These are phyloP conservation scores for Euphorbia pulcherrima DNA, from an alignment of 345 rosid genomes.

Conservation along the genomic window DNA sequence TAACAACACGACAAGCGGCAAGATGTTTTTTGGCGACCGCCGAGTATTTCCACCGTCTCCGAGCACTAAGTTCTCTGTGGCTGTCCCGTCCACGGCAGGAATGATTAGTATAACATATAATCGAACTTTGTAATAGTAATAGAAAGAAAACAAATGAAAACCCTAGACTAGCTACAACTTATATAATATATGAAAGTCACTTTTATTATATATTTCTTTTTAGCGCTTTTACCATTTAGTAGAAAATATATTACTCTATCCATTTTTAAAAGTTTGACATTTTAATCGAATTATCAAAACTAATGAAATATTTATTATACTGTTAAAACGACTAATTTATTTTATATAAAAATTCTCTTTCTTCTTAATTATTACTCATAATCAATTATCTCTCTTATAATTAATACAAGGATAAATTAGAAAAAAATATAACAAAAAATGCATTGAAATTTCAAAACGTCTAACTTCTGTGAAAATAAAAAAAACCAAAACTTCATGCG, in stretches of 20 bases:
- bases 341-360: too few relatives aligned
- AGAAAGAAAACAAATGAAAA: not conserved
- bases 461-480: too few relatives aligned
- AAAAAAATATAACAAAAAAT: too few relatives aligned
- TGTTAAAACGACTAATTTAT: too few relatives aligned
- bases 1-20: constrained; percentile 86
- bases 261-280: not conserved
- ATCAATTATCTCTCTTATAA: too few relatives aligned
- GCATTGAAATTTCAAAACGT: too few relatives aligned
- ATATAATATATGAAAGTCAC: constrained; percentile 9
- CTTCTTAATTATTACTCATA: too few relatives aligned
- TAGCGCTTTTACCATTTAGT: not conserved
- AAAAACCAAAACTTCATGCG: too few relatives aligned
- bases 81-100: constrained; percentile 83
- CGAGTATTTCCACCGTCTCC: constrained; percentile 90
- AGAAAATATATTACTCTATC: not conserved
- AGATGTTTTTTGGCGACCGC: constrained; percentile 72
- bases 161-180: constrained; percentile 12
- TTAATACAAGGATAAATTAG: too few relatives aligned
- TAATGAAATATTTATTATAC: too few relatives aligned
- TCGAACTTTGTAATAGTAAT: not conserved
- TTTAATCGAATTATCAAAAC: too few relatives aligned
- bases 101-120: constrained; percentile 11
- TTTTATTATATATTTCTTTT: constrained; percentile 8
- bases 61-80: constrained; percentile 95